phyloP scores from a whole-genome alignment of 2,329 filamentous ascomycete genomes.

The Capronia americana region DNA sequence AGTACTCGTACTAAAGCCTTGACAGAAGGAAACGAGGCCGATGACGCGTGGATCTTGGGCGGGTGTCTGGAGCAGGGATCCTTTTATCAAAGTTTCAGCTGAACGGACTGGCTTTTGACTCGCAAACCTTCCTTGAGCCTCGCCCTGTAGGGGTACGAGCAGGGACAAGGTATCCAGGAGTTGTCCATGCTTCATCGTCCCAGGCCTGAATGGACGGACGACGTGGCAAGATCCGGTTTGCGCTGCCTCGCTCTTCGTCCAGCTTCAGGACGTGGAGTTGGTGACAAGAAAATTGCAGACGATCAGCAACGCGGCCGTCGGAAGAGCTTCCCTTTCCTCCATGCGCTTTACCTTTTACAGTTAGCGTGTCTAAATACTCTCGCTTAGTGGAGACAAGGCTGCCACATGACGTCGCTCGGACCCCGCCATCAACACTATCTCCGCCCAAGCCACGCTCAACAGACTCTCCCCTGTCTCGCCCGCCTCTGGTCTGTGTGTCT shows the following conservation, averaged over 20 bases:
- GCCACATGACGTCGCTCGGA: slow-evolving; percentile 9
- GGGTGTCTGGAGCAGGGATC: neutral
- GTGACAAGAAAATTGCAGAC: neutral
- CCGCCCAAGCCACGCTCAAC: neutral
- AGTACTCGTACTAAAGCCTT: neutral
- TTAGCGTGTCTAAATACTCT: neutral
- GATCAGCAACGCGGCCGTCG: neutral
- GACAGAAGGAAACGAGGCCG: neutral
- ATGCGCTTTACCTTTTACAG: neutral
- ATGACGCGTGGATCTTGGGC: slow-evolving; percentile 11
- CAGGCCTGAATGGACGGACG: neutral
- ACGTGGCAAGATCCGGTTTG: neutral
- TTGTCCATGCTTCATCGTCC: neutral
- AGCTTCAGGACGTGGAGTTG: neutral
- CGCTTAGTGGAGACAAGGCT: slow-evolving; percentile 11
- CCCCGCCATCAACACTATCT: neutral
- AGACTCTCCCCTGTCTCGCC: neutral
- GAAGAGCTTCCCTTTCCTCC: neutral
- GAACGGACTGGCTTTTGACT: neutral
- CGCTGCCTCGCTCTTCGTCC: too few species aligned
- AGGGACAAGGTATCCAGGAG: neutral
- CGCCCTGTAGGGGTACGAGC: neutral
- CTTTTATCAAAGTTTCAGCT: neutral
- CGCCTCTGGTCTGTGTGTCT: slow-evolving; percentile 1
- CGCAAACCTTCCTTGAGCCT: neutral